A percentile compares a stretch with the other conserved stretches of the same genome.
These are phyloP conservation scores for Alloteropsis angusta DNA, from an alignment of 202 grass and related monocot genomes.

Conservation along the genomic window DNA sequence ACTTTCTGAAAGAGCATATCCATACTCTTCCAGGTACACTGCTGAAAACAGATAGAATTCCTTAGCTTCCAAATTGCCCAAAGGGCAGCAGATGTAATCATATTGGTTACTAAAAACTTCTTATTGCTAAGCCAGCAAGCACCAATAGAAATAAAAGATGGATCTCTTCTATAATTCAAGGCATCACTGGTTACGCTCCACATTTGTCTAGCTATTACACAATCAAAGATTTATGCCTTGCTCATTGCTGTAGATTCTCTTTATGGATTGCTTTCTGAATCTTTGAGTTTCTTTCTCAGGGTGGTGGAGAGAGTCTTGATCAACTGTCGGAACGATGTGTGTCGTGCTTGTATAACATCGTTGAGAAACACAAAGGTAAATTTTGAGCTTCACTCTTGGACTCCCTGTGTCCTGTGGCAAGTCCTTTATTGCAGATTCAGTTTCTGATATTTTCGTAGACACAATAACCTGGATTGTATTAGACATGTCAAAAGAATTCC, in stretches of 20 bases:
- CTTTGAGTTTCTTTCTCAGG: conserved; percentile 32
- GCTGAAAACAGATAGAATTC: no score
- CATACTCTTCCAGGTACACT: no score
- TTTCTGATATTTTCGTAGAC: neutral
- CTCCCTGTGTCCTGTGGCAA: no score
- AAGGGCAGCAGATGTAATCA: no score
- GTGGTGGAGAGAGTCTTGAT: conserved; percentile 90
- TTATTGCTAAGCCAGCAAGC: no score
- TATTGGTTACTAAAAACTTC: no score
- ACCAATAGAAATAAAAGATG: no score
- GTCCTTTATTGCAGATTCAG: neutral
- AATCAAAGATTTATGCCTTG: neutral
- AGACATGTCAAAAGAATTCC: neutral
- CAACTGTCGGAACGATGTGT: conserved; percentile 67
- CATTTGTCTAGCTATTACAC: no score
- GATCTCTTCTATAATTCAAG: no score
- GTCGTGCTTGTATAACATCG: conserved; percentile 59
- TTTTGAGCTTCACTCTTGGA: neutral
- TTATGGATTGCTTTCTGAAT: conserved; percentile 7
- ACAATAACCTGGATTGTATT: neutral
- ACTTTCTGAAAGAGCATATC: no score
- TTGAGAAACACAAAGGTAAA: conserved; percentile 73
- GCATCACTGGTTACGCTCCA: no score
- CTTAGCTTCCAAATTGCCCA: no score
- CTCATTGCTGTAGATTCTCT: neutral